A percentile compares a stretch with the other conserved stretches of the same genome.
Conservation (phyloP, 495 filamentous ascomycete species). For the Bathelium albidoporum region DNA sequence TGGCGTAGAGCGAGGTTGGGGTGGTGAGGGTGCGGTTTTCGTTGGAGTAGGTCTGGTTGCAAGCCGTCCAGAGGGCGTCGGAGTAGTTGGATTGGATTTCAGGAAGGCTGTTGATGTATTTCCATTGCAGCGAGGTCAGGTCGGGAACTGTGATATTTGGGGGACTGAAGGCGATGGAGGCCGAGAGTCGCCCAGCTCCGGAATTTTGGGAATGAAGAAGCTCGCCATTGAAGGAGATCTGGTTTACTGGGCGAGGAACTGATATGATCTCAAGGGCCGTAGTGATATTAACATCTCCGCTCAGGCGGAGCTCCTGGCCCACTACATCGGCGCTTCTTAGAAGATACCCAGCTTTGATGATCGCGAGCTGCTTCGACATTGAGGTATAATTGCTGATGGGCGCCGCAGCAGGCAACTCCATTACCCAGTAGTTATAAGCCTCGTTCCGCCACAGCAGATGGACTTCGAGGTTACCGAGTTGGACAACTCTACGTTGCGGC, state of each 20-base stretch:
- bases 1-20: conserved; percentile 51
- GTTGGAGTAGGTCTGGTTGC: conserved; percentile 42
- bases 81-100: conserved; percentile 53
- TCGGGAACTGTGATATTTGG: conserved; percentile 44
- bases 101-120: conserved; percentile 55
- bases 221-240: conserved; percentile 46
- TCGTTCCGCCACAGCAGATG: conserved; percentile 48
- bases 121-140: conserved; percentile 51
- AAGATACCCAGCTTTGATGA: conserved; percentile 62
- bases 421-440: conserved; percentile 66
- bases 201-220: conserved; percentile 28
- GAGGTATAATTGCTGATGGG: conserved; percentile 1
- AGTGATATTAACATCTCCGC: conserved; percentile 59
- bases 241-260: background rate
- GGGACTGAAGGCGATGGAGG: conserved; percentile 39
- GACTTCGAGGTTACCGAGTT: conserved; percentile 44
- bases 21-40: conserved; percentile 48
- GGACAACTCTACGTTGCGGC: conserved; percentile 41
- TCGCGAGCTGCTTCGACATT: conserved; percentile 19
- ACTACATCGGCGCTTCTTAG: conserved; percentile 47
- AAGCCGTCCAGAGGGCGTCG: conserved; percentile 52
- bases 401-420: conserved; percentile 33
- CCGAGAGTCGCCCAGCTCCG: conserved; percentile 17
- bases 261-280: conserved; percentile 51
- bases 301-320: conserved; percentile 43